phyloP scores from a whole-genome alignment of 257 asterid genomes.

The Eustoma russellianum region DNA sequence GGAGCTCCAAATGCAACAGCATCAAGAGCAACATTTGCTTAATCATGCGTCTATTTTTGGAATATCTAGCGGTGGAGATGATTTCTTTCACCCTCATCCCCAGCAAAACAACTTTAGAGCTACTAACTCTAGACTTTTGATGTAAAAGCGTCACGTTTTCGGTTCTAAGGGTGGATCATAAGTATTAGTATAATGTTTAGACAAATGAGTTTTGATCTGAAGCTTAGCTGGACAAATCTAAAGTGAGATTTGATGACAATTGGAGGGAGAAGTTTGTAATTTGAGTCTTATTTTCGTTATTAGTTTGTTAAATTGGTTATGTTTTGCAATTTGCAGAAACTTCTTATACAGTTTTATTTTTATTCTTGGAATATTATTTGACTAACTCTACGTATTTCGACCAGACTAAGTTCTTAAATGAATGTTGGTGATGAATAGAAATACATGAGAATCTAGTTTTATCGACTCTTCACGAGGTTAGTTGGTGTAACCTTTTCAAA shows the following conservation, averaged over 20 bases:
- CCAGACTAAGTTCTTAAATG: too few species aligned
- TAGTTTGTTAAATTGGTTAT: neutral
- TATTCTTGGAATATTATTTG: too few species aligned
- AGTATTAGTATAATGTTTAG: slow-evolving; percentile 14
- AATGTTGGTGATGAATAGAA: too few species aligned
- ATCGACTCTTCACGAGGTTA: too few species aligned
- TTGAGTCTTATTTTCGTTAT: slow-evolving; percentile 24
- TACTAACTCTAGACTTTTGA: slow-evolving; percentile 69
- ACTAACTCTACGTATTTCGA: too few species aligned
- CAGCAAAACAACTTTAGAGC: slow-evolving; percentile 32
- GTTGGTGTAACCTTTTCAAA: too few species aligned
- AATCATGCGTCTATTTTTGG: slow-evolving; percentile 59
- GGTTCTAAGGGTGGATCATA: neutral
- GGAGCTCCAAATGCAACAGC: slow-evolving; percentile 49
- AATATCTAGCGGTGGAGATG: slow-evolving; percentile 63
- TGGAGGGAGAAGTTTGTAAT: slow-evolving; percentile 33
- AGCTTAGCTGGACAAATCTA: neutral
- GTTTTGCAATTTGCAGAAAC: too few species aligned
- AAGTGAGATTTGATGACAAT: neutral
- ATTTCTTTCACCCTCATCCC: slow-evolving; percentile 47
- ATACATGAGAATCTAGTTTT: too few species aligned
- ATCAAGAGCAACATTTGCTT: slow-evolving; percentile 39
- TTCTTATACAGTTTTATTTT: too few species aligned
- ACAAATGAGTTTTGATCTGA: slow-evolving; percentile 24
- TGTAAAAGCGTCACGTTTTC: slow-evolving; percentile 17